These are phyloP conservation scores for Cercophora scortea DNA, from an alignment of 495 filamentous ascomycete genomes.

Conservation along the genomic window DNA sequence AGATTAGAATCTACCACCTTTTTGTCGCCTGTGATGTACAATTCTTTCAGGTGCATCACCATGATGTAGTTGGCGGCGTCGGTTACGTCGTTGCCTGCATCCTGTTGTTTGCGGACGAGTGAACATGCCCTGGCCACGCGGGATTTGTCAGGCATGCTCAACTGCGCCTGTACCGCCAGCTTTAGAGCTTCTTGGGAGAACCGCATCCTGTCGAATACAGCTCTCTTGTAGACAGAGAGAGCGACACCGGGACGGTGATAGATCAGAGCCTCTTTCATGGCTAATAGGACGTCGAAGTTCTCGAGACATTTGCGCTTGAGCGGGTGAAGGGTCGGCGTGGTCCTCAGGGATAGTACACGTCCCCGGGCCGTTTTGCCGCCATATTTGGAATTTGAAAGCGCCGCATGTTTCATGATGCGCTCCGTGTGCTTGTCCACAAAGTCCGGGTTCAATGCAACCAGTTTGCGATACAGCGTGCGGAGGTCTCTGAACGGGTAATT, in stretches of 20 bases:
- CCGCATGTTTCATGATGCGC: slow-evolving; percentile 30
- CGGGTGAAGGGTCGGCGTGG: slow-evolving; percentile 12
- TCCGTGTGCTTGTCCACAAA: slow-evolving; percentile 25
- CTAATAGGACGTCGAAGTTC: slow-evolving; percentile 22
- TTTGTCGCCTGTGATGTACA: too few species aligned
- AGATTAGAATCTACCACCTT: neutral
- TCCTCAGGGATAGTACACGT: slow-evolving; percentile 10
- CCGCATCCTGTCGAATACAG: slow-evolving; percentile 21
- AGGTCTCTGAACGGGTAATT: slow-evolving; percentile 32
- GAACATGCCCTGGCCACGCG: slow-evolving; percentile 11
- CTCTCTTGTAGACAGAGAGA: slow-evolving; percentile 28
- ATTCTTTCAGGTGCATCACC: too few species aligned
- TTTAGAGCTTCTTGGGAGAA: slow-evolving; percentile 21
- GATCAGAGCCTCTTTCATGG: slow-evolving; percentile 28
- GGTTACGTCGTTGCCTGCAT: slow-evolving; percentile 25
- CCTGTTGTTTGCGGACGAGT: slow-evolving; percentile 25
- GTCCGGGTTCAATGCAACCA: slow-evolving; percentile 20
- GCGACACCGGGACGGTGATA: slow-evolving; percentile 13
- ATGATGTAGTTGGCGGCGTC: slow-evolving; percentile 18
- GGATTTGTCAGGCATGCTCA: slow-evolving; percentile 11
- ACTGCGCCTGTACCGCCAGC: slow-evolving; percentile 32
- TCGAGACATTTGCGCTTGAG: slow-evolving; percentile 14
- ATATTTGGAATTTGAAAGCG: slow-evolving; percentile 11
- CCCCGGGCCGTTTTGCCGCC: slow-evolving; percentile 12
- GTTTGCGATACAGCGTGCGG: slow-evolving; percentile 24